Percentiles rank a stretch among this genome's conserved stretches.
phyloP scores from a whole-genome alignment of 192 early-diverging fungal species.

The Backusella australiensis region DNA sequence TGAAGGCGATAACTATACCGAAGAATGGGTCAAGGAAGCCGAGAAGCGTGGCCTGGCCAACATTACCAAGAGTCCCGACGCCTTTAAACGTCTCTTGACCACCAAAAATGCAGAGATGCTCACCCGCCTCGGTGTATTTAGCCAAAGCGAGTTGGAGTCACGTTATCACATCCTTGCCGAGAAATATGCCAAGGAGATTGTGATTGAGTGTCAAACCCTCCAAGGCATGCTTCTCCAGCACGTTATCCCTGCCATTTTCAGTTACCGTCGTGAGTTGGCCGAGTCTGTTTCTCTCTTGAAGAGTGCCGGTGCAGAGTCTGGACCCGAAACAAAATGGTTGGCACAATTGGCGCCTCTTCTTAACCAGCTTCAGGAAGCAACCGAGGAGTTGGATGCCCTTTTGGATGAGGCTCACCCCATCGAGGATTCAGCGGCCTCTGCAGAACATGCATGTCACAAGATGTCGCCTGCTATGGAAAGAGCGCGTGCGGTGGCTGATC shows the following conservation, averaged over 20 bases:
- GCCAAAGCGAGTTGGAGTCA: constrained; percentile 82
- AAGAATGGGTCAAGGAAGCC: constrained; percentile 91
- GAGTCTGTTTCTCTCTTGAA: constrained; percentile 79
- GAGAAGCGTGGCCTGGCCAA: constrained; percentile 94
- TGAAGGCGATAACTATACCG: constrained; percentile 98
- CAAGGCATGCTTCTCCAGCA: constrained; percentile 76
- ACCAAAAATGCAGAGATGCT: constrained; percentile 74
- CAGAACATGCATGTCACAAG: constrained; percentile 55
- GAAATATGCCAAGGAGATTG: constrained; percentile 95
- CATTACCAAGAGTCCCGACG: constrained; percentile 88
- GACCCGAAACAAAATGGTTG: constrained; percentile 74
- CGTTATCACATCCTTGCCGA: constrained; percentile 96
- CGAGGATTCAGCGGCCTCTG: constrained; percentile 61
- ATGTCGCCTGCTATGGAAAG: constrained; percentile 73
- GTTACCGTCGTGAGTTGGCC: constrained; percentile 86
- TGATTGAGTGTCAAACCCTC: constrained; percentile 92
- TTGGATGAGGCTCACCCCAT: constrained; percentile 59
- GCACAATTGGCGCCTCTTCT: constrained; percentile 64
- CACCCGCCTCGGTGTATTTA: constrained; percentile 80
- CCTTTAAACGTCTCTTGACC: constrained; percentile 80
- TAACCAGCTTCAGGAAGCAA: constrained; percentile 49
- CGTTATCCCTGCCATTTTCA: constrained; percentile 85
- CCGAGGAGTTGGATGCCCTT: constrained; percentile 52
- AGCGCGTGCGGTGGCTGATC: constrained; percentile 67
- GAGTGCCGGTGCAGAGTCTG: constrained; percentile 46